phyloP scores from a whole-genome alignment of 176 grass and related monocot genomes.

The Oryza meridionalis region DNA sequence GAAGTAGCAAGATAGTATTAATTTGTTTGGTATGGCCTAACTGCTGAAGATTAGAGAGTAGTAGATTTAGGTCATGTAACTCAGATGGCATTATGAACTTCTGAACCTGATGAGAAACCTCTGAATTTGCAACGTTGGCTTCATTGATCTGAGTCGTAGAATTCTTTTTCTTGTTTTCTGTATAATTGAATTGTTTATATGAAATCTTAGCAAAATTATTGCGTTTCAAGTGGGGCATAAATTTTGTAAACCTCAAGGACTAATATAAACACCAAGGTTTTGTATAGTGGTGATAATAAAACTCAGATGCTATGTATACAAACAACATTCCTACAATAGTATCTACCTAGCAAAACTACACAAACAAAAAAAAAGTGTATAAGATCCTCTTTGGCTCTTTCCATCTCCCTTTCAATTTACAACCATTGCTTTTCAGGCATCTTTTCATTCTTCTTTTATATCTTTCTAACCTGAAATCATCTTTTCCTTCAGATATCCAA shows the following conservation, averaged over 20 bases:
- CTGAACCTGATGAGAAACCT: neutral
- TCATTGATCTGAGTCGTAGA: too few relatives aligned
- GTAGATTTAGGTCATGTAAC: conserved; percentile 12
- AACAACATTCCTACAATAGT: neutral
- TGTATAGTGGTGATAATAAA: conserved; percentile 10
- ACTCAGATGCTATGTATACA: neutral
- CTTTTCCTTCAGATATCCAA: neutral
- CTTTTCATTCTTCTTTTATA: neutral
- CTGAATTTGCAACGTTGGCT: neutral
- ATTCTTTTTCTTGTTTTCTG: too few relatives aligned
- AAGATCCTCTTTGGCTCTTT: neutral
- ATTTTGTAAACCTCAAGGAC: neutral
- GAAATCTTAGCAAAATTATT: neutral
- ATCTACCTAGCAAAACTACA: conserved; percentile 16
- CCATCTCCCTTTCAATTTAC: conserved; percentile 1
- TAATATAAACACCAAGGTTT: neutral
- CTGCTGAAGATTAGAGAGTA: neutral
- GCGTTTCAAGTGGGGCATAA: neutral
- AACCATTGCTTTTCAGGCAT: neutral
- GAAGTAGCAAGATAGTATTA: neutral
- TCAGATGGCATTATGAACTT: neutral
- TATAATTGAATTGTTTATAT: too few relatives aligned
- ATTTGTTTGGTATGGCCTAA: neutral
- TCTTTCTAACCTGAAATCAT: neutral
- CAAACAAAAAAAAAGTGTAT: conserved; percentile 10